Evolutionary conservation across 192 early-diverging fungal species (phyloP), one percentile per base, ranked within the genome.

Genomic region (Coemansia sp.): DNA sequence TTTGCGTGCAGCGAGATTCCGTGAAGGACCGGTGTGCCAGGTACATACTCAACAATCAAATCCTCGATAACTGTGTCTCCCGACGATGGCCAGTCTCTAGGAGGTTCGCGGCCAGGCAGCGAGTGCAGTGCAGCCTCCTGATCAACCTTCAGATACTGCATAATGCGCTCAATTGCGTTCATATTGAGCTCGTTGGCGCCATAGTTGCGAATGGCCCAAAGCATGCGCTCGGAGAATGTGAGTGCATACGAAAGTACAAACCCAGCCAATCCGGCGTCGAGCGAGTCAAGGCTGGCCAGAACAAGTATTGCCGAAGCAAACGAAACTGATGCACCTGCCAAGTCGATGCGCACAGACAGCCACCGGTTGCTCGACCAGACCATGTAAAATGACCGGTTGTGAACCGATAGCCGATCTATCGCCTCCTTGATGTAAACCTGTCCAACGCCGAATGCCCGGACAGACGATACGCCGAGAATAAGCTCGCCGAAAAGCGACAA

Each of bases 181-280:
- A 95, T 76, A 52, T 84, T 83, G 81, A 93, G 87, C 78, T 96
- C 93, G 74, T 91, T 89, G 43, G 71, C 53, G 22, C 83, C 81
- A 61, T 89, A 91, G 62, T 70, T 82, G 24, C 93, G 86, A 46
- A 95, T 80, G 27, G 88, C 41, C 91, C 92, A 94, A n/a, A 90
- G 71, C 59, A 92, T 69, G 50, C 83, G 83, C 37, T 80, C 76
- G 9, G 91, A 88, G 64, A 96, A 93, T 57, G 83, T 85, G 53
- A 95, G 75, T 2, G 94, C 78, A 61, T 96, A 95, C 39, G 84
- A 83, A 30, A 97, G 78, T 54, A 80, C 75, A 34, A 97, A 81
- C 12, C 92, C 96, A 33, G 92, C 90, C 77, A 90, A 80, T 18
- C 92, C 94, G 1, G 94, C 87, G 54, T 89, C 85, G 30, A 95